These are phyloP conservation scores for Aspergillus ochraceoroseus DNA, from an alignment of 2,329 filamentous ascomycete genomes.

Conservation along the genomic window DNA sequence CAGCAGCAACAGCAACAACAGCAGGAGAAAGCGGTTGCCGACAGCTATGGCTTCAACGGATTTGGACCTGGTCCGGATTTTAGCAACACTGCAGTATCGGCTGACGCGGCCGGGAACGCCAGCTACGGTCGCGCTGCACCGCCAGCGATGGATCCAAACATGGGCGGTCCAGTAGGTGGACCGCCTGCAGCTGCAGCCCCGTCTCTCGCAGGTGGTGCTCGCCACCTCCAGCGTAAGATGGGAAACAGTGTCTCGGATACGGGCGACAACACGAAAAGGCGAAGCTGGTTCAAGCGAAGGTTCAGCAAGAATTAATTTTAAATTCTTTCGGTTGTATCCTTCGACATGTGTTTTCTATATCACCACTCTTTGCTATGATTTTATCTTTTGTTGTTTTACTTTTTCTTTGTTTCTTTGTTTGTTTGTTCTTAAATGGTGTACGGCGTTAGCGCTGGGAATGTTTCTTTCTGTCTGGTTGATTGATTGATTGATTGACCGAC, in stretches of 20 bases:
- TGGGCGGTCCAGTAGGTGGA: constrained; percentile 28
- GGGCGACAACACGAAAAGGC: constrained; percentile 61
- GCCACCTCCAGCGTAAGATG: constrained; percentile 24
- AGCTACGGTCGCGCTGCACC: constrained; percentile 15
- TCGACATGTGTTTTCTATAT: constrained; percentile 5
- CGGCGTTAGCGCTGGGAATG: too few relatives aligned
- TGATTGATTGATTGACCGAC: too few relatives aligned
- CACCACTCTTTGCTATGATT: too few relatives aligned
- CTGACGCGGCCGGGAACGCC: constrained; percentile 15
- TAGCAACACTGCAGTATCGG: constrained; percentile 24
- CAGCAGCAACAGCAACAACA: constrained; percentile 36
- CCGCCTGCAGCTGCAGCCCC: constrained; percentile 16
- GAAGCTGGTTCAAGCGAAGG: constrained; percentile 80
- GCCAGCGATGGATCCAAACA: constrained; percentile 23
- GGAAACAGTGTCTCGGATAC: constrained; percentile 18
- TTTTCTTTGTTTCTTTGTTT: background rate
- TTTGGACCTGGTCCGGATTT: constrained; percentile 45
- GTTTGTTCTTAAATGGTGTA: background rate
- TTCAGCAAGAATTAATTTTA: constrained; percentile 60
- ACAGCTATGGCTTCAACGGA: constrained; percentile 61
- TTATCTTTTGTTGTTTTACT: background rate
- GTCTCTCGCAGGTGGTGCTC: constrained; percentile 13
- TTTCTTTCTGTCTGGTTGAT: constrained; percentile 1
- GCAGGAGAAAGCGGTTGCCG: constrained; percentile 41
- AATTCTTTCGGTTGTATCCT: too few relatives aligned